Conservation (phyloP, 371 early-diverging fungal species). For the Synchytrium microbalum region DNA sequence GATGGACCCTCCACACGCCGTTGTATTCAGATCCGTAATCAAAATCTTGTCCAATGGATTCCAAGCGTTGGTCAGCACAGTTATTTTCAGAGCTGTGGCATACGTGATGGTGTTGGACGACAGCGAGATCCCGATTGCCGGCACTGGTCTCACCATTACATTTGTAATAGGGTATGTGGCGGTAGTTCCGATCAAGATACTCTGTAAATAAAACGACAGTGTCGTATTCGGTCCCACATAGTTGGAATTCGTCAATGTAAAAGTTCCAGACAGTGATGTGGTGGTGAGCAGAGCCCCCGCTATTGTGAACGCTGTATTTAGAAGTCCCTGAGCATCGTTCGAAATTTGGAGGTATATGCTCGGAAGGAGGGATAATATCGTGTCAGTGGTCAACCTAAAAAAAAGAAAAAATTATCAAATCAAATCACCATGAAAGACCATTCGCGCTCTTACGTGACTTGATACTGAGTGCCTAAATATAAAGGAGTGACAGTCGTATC, state of each 20-base stretch:
- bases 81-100: background rate
- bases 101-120: background rate
- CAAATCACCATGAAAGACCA: too few relatives aligned
- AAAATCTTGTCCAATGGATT: background rate
- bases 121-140: background rate
- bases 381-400: background rate
- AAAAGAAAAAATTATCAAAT: background rate
- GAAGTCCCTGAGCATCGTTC: background rate
- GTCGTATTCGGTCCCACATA: background rate
- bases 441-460: too few relatives aligned
- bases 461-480: too few relatives aligned
- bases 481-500: too few relatives aligned
- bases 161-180: background rate
- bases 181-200: background rate
- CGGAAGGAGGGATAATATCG: background rate
- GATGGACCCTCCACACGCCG: background rate
- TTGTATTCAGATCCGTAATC: background rate
- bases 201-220: background rate
- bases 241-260: background rate
- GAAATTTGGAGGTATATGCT: background rate
- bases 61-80: background rate
- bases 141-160: background rate
- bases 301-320: background rate
- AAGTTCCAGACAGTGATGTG: background rate
- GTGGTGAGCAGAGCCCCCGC: background rate